phyloP scores from a whole-genome alignment of 306 rosid species.

The Cicer chorassanicum region DNA sequence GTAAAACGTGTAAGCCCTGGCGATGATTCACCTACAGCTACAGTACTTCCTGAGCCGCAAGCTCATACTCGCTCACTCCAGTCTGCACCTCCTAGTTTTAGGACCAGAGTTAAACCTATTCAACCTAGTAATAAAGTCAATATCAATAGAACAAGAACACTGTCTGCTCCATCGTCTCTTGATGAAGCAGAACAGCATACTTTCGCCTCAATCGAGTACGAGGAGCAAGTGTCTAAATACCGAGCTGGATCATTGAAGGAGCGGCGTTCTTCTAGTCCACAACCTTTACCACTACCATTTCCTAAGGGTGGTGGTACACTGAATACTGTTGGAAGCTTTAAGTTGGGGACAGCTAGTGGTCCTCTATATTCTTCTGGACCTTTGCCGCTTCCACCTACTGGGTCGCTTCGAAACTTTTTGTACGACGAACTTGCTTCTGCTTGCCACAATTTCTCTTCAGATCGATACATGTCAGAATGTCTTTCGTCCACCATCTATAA shows the following conservation, averaged over 20 bases:
- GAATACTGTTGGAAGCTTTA: slow-evolving; percentile 27
- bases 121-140: neutral
- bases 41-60: slow-evolving; percentile 32
- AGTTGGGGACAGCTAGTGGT: slow-evolving; percentile 9
- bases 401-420: slow-evolving; percentile 15
- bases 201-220: neutral
- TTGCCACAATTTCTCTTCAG: slow-evolving; percentile 29
- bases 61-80: slow-evolving; percentile 20
- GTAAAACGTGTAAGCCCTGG: slow-evolving; percentile 28
- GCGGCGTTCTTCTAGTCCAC: slow-evolving; percentile 2
- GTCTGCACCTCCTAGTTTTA: slow-evolving; percentile 30
- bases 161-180: slow-evolving; percentile 32
- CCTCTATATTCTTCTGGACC: slow-evolving; percentile 25
- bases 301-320: slow-evolving; percentile 24
- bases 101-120: slow-evolving; percentile 10
- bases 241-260: slow-evolving; percentile 28
- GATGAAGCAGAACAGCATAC: slow-evolving; percentile 28
- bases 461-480: slow-evolving; percentile 31
- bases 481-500: slow-evolving; percentile 29
- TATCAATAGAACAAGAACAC: slow-evolving; percentile 18
- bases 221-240: slow-evolving; percentile 15
- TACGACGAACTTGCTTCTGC: slow-evolving; percentile 30
- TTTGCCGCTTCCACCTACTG: slow-evolving; percentile 29
- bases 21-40: slow-evolving; percentile 16
- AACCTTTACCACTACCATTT: slow-evolving; percentile 34